phyloP scores from a whole-genome alignment of 768 basidiomycete genomes.

The Xerocomellus chrysenteron region DNA sequence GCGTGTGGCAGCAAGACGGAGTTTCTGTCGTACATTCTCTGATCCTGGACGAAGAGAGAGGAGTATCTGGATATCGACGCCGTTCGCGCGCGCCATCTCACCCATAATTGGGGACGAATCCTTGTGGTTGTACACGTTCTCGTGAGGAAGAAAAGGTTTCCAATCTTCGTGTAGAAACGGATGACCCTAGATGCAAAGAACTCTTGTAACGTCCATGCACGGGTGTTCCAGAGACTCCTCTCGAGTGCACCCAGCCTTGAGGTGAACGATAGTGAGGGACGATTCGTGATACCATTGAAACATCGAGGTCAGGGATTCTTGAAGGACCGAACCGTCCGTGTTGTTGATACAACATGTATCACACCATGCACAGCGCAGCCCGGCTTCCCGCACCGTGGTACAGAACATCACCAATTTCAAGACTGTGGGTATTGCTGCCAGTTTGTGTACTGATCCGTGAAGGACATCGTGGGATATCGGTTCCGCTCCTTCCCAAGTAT shows the following conservation, averaged over 20 bases:
- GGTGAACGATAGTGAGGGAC: not conserved
- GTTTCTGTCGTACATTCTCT: not conserved
- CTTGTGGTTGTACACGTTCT: not conserved
- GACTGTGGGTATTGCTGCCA: not conserved
- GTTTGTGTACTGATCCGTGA: not conserved
- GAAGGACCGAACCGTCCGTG: not conserved
- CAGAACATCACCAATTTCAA: conserved; percentile 5
- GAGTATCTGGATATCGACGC: not conserved
- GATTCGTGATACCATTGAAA: not conserved
- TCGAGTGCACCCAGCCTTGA: not conserved
- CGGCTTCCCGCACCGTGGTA: not conserved
- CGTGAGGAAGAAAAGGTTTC: not conserved
- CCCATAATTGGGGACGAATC: not conserved
- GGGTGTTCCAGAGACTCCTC: not conserved
- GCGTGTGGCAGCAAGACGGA: not conserved
- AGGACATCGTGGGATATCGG: not conserved
- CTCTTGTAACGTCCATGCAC: not conserved
- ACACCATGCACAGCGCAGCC: conserved; percentile 8
- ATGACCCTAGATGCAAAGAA: not conserved
- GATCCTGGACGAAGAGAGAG: not conserved
- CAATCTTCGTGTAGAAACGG: not conserved
- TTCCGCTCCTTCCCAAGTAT: conserved; percentile 6
- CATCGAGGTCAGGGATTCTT: not conserved
- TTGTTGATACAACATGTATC: conserved; percentile 19
- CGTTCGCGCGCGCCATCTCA: not conserved